Evolutionary conservation across 352 stramenopile species (phyloP), one percentile per base, ranked within the genome.

Genomic region (Pythium coloratum): DNA sequence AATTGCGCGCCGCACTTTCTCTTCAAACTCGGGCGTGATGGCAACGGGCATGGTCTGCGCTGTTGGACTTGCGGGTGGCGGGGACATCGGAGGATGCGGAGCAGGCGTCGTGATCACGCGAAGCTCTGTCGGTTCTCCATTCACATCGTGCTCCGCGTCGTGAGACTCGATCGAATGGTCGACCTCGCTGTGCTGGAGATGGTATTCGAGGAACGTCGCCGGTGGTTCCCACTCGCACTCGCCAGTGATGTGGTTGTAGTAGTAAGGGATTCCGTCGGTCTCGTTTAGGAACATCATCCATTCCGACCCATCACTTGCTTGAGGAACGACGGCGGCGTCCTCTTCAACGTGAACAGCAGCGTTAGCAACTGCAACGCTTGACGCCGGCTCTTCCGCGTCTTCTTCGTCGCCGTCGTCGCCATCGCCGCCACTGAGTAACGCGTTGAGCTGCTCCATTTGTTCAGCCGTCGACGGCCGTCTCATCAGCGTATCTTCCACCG

Each of bases 221-320:
- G 84, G 84, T 2, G 80, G 70, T 14, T 90, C 81, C 84, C 84
- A 93, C 18, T 90, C 71, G 64, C 81, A 90, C 57, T 89, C 76
- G 1, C 72, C 73, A 18, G 80, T 90, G 32, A 74, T 34, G 46
- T 81, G 59, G 47, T 91, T 86, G 65, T 90, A 89, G 66, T 91
- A 93, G 64, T 93, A 93, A 30, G 82, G 80, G 16, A 80, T 61
- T 10, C 78, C 80, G 28, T 87, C 79, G n/a, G 59, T 75, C 60
- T 89, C 81, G 51, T 90, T 88, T 7, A 90, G 33, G 44, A 90
- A 84, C 78, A 90, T 81, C 62, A 89, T 88, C 84, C 84, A 92
- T 33, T 73, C 60, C 8, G 66, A 67, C 3, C 59, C 66, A 33
- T 69, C 55, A 4, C 4, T 36, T 13, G 24, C 42, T 5, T 18